These are phyloP conservation scores for Aspergillus calidoustus DNA, from an alignment of 2,329 filamentous ascomycete species.

Conservation along the genomic window DNA sequence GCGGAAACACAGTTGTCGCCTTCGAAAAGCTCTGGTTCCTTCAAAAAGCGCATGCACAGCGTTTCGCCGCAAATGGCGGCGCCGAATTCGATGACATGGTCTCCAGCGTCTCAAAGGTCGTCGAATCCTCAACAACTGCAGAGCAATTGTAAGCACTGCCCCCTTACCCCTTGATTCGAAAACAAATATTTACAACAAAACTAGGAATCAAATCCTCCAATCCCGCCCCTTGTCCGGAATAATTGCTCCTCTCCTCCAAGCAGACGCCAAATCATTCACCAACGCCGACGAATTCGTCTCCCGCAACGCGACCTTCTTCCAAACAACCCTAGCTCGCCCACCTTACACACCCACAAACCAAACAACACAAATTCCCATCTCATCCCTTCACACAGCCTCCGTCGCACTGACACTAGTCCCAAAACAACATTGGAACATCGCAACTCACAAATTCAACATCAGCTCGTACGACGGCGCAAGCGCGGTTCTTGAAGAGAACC, in stretches of 20 bases:
- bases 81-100: constrained; percentile 47
- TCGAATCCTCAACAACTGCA: constrained; percentile 27
- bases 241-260: constrained; percentile 55
- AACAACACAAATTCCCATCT: constrained; percentile 34
- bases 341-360: constrained; percentile 29
- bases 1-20: constrained; percentile 83
- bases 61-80: constrained; percentile 52
- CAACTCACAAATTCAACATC: constrained; percentile 47
- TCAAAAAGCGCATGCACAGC: constrained; percentile 70
- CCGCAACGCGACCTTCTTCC: constrained; percentile 64
- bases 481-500: constrained; percentile 6
- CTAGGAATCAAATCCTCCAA: constrained; percentile 35
- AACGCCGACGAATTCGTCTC: constrained; percentile 60
- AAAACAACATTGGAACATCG: constrained; percentile 44
- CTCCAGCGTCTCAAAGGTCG: constrained; percentile 35
- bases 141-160: constrained; percentile 37
- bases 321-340: constrained; percentile 34
- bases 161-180: not conserved
- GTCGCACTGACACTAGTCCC: constrained; percentile 50
- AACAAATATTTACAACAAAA: not conserved
- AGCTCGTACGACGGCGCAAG: constrained; percentile 37
- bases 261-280: constrained; percentile 62
- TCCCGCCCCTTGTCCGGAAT: constrained; percentile 51
- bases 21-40: constrained; percentile 80
- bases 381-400: constrained; percentile 49